Evolutionary conservation across 2,329 filamentous ascomycete species (phyloP), one percentile per base, ranked within the genome.

Genomic region (Claviceps spartinae): DNA sequence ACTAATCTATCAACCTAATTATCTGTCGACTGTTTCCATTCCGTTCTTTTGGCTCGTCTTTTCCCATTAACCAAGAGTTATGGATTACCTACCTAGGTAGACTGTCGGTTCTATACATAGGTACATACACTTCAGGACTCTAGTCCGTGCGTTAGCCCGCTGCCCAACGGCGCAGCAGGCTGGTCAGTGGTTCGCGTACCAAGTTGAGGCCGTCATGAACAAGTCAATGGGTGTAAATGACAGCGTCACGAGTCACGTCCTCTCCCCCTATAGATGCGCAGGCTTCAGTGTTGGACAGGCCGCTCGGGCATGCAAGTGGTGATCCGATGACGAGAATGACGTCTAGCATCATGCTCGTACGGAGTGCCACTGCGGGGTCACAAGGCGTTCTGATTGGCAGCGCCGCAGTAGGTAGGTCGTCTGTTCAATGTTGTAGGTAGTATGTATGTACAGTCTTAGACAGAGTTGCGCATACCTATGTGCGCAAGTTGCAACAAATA

Each of bases 291-390:
- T 22, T 14, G 13, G 14, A 16, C 20, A 22, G 24, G 40, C 18
- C 18, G 41, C 18, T n/a, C 13, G 8, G 41, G 41, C 18, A 9
- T 9, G 41, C 41, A 2, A 42, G 9, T 44, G 11, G n/a, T 24
- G n/a, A 34, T 47, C 30, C 47, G 47, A 52, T 52, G 47, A 42
- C 11, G 43, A 30, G 36, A 46, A 47, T 53, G 51, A 53, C 47
- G 51, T 53, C 24, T 22, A 20, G 37, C 26, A 36, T 37, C 36
- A 24, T 9, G 22, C 47, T 51, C 43, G 49, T 22, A 7, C 9
- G 2, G 11, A 41, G 22, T 26, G 42, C 49, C 20, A 22, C 42
- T 46, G 42, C 11, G 49, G 42, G 34, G 49, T 42, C 14, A 11
- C 24, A 24, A 24, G 4, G 16, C 24, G 9, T 34, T 34, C 9